Conservation (phyloP, 2,329 filamentous ascomycete genomes). For the Fusarium newnesense region DNA sequence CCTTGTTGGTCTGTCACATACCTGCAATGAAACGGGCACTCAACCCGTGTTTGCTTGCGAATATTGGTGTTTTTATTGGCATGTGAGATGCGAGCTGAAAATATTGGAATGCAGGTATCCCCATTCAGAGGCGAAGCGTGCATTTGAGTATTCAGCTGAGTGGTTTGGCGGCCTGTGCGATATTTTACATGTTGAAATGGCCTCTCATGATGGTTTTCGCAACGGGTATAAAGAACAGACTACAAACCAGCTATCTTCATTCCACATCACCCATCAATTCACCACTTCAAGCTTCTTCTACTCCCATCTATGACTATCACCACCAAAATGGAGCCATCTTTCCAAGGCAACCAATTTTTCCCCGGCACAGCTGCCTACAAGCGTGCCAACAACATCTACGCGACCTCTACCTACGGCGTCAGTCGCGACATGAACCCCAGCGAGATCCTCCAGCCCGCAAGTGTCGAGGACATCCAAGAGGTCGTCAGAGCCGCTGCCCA, state of each 20-base stretch:
- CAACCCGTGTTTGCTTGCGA: background rate
- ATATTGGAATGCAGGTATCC: background rate
- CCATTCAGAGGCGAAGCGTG: accelerated
- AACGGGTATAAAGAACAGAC: background rate
- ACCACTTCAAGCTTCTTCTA: accelerated
- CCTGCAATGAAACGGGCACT: background rate
- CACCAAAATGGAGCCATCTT: background rate
- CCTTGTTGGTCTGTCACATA: background rate
- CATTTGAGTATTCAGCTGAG: background rate
- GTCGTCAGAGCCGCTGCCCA: constrained; percentile 53
- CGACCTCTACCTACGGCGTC: constrained; percentile 52
- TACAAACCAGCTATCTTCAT: no score
- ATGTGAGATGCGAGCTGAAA: background rate
- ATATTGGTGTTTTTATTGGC: background rate
- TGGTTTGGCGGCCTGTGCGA: no score
- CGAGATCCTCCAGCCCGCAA: constrained; percentile 55
- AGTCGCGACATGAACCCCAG: constrained; percentile 56
- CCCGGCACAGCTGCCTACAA: constrained; percentile 7
- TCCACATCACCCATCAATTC: no score
- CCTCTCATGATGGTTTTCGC: no score
- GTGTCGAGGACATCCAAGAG: constrained; percentile 53
- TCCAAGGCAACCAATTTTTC: constrained; percentile 3
- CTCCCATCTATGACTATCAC: background rate
- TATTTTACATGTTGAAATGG: background rate
- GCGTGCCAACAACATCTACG: constrained; percentile 45